Evolutionary conservation across 1,139 yeast species (phyloP), one percentile per base, ranked within the genome.

Genomic region (Hyphopichia pseudoburtonii): DNA sequence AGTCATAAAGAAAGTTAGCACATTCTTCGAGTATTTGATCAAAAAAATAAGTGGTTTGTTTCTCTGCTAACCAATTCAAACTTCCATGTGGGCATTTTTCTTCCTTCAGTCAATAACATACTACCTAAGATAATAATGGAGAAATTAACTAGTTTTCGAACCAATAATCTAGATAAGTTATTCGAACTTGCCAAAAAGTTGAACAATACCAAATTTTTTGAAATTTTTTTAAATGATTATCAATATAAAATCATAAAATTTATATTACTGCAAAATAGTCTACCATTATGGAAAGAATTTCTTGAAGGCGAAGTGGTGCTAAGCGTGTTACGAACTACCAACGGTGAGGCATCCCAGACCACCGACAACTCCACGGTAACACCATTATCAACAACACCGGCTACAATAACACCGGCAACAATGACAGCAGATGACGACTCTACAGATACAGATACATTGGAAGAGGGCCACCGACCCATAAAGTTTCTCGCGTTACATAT

Each of bases 401-500:
- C n/a, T n/a, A n/a, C n/a, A n/a, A n/a, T n/a, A n/a, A n/a, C n/a
- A n/a, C n/a, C n/a, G n/a, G n/a, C n/a, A n/a, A n/a, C n/a, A n/a
- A n/a, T n/a, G n/a, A n/a, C n/a, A n/a, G n/a, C 15, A 17, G 35
- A 30, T 14, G 36, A 18, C 23, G 26, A 33, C 14, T 34, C 32
- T 8, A 49, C 44, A n/a, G 40, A 41, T 3, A 47, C 40, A 7
- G 41, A 42, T 7, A 51, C 48, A 12, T 51, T 74, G 50, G 77
- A 66, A 57, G 78, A 67, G 56, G 87, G 73, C 19, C 52, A 47
- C 50, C 69, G 52, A 17, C 73, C 82, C 34, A 64, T 80, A 12
- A 75, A 76, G 39, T 65, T 73, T 37, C 60, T 84, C 33, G 82
- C 88, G 3, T 62, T 84, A 36, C 84, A 81, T 45, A 61, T 84